phyloP scores from a whole-genome alignment of 73 alveolate genomes.

The Tetrahymena malaccensis region DNA sequence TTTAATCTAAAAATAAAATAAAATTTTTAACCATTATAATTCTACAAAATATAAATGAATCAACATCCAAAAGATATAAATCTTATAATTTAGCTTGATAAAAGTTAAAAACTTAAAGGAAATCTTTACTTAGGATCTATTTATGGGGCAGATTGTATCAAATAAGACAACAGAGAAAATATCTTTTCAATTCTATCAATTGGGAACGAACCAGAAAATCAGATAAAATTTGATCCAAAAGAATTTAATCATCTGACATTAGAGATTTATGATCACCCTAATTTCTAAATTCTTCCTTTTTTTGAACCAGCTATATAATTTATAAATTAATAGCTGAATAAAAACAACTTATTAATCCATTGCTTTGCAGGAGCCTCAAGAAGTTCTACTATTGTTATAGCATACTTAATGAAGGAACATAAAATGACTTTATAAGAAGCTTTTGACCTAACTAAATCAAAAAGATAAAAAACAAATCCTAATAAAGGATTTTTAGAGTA shows the following conservation, averaged over 20 bases:
- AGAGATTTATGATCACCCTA: background rate
- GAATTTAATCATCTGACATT: background rate
- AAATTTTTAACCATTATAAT: too few relatives aligned
- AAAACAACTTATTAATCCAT: slow-evolving; percentile 43
- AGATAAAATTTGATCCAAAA: background rate
- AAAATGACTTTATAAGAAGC: slow-evolving; percentile 41
- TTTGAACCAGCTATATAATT: background rate
- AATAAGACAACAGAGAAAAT: background rate
- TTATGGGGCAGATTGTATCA: background rate
- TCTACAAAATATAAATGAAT: background rate
- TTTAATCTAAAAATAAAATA: background rate
- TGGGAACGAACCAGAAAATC: background rate
- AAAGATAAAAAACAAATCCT: slow-evolving; percentile 38
- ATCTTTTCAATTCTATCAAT: background rate
- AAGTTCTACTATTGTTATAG: slow-evolving; percentile 51
- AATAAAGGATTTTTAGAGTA: slow-evolving; percentile 36
- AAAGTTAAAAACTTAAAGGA: background rate
- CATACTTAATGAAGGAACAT: slow-evolving; percentile 44
- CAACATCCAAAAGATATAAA: background rate
- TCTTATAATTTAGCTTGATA: background rate
- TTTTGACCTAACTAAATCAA: slow-evolving; percentile 20
- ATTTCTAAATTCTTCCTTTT: background rate
- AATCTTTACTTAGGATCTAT: background rate
- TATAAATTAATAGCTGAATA: background rate
- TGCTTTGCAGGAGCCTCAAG: slow-evolving; percentile 54